These are phyloP conservation scores for Coprinopsis strossmayeri DNA, from an alignment of 768 basidiomycete species.

Conservation along the genomic window DNA sequence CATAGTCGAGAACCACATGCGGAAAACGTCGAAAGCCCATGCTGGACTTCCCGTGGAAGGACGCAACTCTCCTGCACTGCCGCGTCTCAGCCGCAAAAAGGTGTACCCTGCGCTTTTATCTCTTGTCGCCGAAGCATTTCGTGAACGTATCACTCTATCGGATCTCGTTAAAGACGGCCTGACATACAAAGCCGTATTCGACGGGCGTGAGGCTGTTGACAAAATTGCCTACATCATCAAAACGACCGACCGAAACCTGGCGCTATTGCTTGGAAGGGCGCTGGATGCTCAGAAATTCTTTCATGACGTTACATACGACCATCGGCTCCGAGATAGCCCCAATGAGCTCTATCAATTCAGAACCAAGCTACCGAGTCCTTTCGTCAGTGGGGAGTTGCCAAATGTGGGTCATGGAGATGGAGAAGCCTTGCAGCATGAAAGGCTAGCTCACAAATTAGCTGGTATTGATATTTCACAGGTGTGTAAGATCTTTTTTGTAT, in stretches of 20 bases:
- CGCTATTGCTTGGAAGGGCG: constrained; percentile 89
- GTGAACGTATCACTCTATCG: constrained; percentile 64
- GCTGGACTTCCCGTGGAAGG: constrained; percentile 29
- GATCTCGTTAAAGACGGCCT: constrained; percentile 93
- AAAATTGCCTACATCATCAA: constrained; percentile 98
- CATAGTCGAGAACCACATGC: constrained; percentile 27
- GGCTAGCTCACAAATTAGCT: constrained; percentile 6
- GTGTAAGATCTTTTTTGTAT: neutral
- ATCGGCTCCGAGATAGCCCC: constrained; percentile 83
- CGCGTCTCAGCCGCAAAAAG: constrained; percentile 42
- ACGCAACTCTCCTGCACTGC: constrained; percentile 33
- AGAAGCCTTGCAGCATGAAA: constrained; percentile 19
- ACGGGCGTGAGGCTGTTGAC: constrained; percentile 95
- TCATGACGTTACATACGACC: constrained; percentile 98
- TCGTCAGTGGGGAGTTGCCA: constrained; percentile 69
- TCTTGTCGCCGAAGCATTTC: constrained; percentile 90
- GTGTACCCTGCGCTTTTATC: constrained; percentile 97
- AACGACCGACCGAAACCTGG: constrained; percentile 94
- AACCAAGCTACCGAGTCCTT: constrained; percentile 76
- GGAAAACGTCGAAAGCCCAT: constrained; percentile 20
- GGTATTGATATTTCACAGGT: constrained; percentile 7
- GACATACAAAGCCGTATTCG: constrained; percentile 94
- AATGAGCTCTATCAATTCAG: constrained; percentile 92
- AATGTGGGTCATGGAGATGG: constrained; percentile 17
- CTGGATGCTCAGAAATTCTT: constrained; percentile 98